phyloP scores from a whole-genome alignment of 805 yeast genomes.

The Cyberlindnera subsufficiens region DNA sequence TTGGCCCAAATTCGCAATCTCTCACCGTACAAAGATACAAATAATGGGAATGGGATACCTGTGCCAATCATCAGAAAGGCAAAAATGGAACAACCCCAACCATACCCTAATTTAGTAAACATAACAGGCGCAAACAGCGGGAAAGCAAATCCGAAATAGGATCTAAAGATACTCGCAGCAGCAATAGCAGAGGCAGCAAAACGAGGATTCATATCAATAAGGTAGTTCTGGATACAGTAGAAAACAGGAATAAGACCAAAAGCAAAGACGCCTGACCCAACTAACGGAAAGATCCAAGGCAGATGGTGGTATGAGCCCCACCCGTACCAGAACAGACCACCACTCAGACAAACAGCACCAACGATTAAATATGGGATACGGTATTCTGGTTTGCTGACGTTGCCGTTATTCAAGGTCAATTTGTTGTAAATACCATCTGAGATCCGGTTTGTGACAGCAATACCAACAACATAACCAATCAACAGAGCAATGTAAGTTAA shows the following conservation, averaged over 20 bases:
- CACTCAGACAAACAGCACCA: slow-evolving; percentile 47
- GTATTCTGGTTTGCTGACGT: slow-evolving; percentile 56
- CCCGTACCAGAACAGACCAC: slow-evolving; percentile 64
- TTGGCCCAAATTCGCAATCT: slow-evolving; percentile 55
- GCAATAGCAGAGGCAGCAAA: slow-evolving; percentile 67
- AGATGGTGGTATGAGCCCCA: slow-evolving; percentile 57
- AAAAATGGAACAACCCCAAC: slow-evolving; percentile 67
- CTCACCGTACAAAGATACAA: slow-evolving; percentile 52
- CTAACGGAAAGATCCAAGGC: slow-evolving; percentile 57
- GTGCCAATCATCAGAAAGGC: slow-evolving; percentile 50
- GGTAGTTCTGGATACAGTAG: slow-evolving; percentile 59
- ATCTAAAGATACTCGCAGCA: slow-evolving; percentile 63
- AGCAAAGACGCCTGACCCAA: slow-evolving; percentile 58
- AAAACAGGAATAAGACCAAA: slow-evolving; percentile 58
- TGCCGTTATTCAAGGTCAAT: slow-evolving; percentile 37
- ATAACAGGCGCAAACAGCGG: slow-evolving; percentile 59
- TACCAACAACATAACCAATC: slow-evolving; percentile 47
- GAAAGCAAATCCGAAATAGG: slow-evolving; percentile 62
- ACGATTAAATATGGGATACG: slow-evolving; percentile 47
- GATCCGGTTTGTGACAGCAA: slow-evolving; percentile 39
- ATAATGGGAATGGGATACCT: slow-evolving; percentile 65
- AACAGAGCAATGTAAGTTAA: slow-evolving; percentile 55
- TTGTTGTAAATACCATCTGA: slow-evolving; percentile 35
- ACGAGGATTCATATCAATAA: slow-evolving; percentile 65
- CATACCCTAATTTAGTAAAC: slow-evolving; percentile 54